Evolutionary conservation across 306 rosid species (phyloP), one percentile per base, ranked within the genome.

Genomic region (Heteromeles arbutifolia): DNA sequence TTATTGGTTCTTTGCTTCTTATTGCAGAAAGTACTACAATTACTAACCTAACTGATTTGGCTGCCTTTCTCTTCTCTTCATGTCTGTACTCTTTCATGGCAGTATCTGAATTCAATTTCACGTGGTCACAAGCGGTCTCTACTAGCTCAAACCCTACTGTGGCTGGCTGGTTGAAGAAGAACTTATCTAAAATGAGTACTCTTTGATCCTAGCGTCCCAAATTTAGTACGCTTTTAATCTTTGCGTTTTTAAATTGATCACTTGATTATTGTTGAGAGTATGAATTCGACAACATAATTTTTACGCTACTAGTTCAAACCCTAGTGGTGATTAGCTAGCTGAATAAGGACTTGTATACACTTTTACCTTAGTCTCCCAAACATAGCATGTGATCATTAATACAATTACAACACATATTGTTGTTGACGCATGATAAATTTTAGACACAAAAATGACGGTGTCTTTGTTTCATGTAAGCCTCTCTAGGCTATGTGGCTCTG

Each of bases 61-160:
- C 54, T 15, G 65, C 24, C 73, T 7, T 11, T 44, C 72, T 66
- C 74, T 57, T 12, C 82, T 66, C 69, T 66, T 12, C 82, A 41
- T 65, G 82, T 73, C 74, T 29, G 41, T 79, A 29, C 43, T 21
- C 50, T 29, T 29, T 59, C 44, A 13, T 15, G 26, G 39, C 17
- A 72, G 39, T 25, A 56, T n/a, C 10, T 29, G n/a, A 32, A 13
- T 41, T 63, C 48, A 52, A 3, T 15, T 24, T 59, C 77, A 25
- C 41, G 77, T 41, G 69, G 18, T n/a, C 32, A 45, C 76, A 56
- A 10, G 26, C 11, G 62, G 28, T 56, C 28, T 21, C 25, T n/a
- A 8, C 8, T 5, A 48, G 21, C 21, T 5, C 19, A 21, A 17
- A 22, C 63, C 28, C 28, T 22, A 21, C 62, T n/a, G 28, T 3